Evolutionary conservation across 768 basidiomycete species (phyloP), one percentile per base, ranked within the genome.

Genomic region (Amanita pseudoporphyria): DNA sequence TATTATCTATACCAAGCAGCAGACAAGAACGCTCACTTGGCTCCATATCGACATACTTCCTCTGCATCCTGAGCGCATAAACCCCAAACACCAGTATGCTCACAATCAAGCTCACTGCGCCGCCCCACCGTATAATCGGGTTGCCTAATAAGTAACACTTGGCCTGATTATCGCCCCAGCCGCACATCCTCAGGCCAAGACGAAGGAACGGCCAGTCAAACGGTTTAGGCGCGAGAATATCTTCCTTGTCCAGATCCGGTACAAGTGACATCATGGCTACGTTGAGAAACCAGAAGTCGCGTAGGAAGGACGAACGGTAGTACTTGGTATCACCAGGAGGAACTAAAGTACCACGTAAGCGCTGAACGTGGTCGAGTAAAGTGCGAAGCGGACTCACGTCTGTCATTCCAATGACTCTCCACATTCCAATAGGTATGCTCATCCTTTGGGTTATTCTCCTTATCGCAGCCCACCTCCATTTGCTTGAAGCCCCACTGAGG

Each of bases 401-500:
- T 78, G 49, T 92, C 85, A 63, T 99, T 99, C 87, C 86, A 92
- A 64, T 99, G 96, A 59, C 82, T 87, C 66, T 99, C 96, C 47
- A 99, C 87, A 62, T 99, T 99, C 96, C 96, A 99, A 60, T 92
- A 88, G 3, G 93, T 95, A 64, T 92, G 89, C 14, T 74, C 61
- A 64, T 97, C 87, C n/a, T 69, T 72, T 1, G 81, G 82, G 57
- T 87, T 78, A 58, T 93, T 87, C 64, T 90, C 84, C 67, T 87
- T 89, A 48, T 84, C 84, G 64, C 96, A 99, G 57, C 81, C 86
- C 41, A 97, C 94, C 64, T 99, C 96, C 46, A 97, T 76, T 68
- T 99, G 95, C 69, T 99, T 98, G 77, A 96, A 98, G 9, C 95
- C 95, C 96, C 96, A 99, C 66, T 95, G 90, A 1, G 96, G 96